Conservation (phyloP, 2,329 filamentous ascomycete species). For the Rhynchosporium secalis region DNA sequence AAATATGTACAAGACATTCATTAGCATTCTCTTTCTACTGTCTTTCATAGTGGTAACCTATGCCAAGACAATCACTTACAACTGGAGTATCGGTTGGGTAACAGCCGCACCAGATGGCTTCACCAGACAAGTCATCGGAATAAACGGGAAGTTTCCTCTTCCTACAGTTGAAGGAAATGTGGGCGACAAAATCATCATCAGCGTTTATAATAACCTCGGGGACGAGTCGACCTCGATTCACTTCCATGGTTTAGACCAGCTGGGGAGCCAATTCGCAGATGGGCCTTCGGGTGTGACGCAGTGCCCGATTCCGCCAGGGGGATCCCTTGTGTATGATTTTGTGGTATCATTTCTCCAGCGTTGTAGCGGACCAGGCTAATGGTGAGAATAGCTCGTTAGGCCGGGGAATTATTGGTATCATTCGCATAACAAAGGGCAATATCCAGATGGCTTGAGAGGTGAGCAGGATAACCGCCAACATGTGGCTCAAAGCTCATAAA, state of each 20-base stretch:
- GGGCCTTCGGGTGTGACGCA: constrained; percentile 53
- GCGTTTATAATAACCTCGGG: constrained; percentile 49
- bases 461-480: neutral
- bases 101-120: constrained; percentile 44
- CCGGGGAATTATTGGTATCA: constrained; percentile 58
- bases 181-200: constrained; percentile 52
- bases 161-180: constrained; percentile 53
- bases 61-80: constrained; percentile 16
- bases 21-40: constrained; percentile 9
- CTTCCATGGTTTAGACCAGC: constrained; percentile 61
- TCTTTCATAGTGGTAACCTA: neutral
- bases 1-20: constrained; percentile 18
- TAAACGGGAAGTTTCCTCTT: constrained; percentile 61
- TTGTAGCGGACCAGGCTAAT: neutral
- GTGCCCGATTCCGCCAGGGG: constrained; percentile 33
- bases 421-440: constrained; percentile 51
- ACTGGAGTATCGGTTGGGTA: constrained; percentile 47
- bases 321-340: constrained; percentile 36
- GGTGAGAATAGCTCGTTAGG: constrained; percentile 32
- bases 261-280: constrained; percentile 57
- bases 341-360: constrained; percentile 39
- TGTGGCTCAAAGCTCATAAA: neutral
- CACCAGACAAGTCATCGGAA: constrained; percentile 51
- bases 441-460: constrained; percentile 24
- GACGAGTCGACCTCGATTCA: constrained; percentile 54